Conservation (phyloP, 345 rosid species). For the Erysimum cheiranthoides region DNA sequence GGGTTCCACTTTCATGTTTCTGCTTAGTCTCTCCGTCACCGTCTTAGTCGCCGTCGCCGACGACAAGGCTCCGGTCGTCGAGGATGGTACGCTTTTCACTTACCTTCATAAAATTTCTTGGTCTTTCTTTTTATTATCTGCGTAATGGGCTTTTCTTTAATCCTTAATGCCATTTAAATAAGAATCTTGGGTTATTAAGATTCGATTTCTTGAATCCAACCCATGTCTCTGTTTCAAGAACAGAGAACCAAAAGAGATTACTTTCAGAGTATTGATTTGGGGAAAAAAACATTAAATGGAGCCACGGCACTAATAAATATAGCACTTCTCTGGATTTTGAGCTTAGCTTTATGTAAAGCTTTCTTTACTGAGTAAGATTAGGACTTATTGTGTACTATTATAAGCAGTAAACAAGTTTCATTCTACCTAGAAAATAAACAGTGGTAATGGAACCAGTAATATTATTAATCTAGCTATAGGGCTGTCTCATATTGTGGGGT, state of each 20-base stretch:
- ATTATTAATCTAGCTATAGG: not conserved
- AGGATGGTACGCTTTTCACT: conserved; percentile 65
- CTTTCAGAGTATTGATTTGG: not conserved
- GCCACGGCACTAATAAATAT: too few species aligned
- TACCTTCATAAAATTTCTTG: not conserved
- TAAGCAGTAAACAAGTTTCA: not conserved
- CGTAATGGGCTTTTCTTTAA: not conserved
- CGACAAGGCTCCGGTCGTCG: conserved; percentile 50
- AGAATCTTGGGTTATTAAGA: conserved; percentile 43
- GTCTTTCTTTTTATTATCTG: not conserved
- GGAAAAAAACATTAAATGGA: too few species aligned
- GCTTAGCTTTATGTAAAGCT: conserved; percentile 6
- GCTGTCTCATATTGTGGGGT: not conserved
- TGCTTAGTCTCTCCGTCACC: conserved; percentile 46
- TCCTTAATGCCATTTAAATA: conserved; percentile 24
- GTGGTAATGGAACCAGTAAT: not conserved
- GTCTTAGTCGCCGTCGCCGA: conserved; percentile 49
- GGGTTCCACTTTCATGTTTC: conserved; percentile 49
- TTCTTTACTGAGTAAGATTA: conserved; percentile 2
- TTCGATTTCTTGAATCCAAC: conserved; percentile 13
- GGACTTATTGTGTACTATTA: not conserved
- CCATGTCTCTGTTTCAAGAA: conserved; percentile 8
- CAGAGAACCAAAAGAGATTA: not conserved
- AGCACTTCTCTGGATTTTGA: too few species aligned
- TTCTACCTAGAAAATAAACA: not conserved